phyloP scores from a whole-genome alignment of 2,329 filamentous ascomycete species.

The Cryphonectria nitschkei region DNA sequence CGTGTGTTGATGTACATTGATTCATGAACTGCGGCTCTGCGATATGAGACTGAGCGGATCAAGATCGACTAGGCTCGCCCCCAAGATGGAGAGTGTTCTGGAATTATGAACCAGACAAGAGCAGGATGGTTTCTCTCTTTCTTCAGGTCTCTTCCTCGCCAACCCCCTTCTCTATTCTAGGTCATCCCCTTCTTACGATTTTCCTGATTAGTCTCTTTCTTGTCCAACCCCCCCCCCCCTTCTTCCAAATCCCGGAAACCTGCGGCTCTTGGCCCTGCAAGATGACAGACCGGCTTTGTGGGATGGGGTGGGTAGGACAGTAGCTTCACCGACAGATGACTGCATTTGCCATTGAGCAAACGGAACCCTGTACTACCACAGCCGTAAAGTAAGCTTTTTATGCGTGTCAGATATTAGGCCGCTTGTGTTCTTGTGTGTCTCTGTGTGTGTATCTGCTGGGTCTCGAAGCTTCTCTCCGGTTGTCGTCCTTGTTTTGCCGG shows the following conservation, averaged over 20 bases:
- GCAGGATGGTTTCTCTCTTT: neutral
- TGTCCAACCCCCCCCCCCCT: neutral
- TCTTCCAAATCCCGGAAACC: neutral
- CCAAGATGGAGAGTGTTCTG: neutral
- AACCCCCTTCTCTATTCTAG: neutral
- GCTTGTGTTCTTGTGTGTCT: neutral
- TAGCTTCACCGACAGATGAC: neutral
- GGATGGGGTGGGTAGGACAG: neutral
- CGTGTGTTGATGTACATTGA: neutral
- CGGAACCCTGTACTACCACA: neutral
- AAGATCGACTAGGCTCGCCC: neutral
- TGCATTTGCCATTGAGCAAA: neutral
- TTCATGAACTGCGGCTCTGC: slow-evolving; percentile 1
- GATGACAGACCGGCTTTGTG: neutral
- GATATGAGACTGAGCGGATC: neutral
- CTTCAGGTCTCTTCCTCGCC: neutral
- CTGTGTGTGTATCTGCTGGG: neutral
- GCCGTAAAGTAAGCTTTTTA: neutral
- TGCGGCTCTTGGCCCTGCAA: slow-evolving; percentile 1
- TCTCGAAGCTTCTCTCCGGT: neutral
- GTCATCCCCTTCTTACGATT: neutral
- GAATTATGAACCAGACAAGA: neutral
- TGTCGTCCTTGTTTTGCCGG: neutral
- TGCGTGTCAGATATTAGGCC: neutral
- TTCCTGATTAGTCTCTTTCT: neutral